Evolutionary conservation across 345 rosid genomes (phyloP).

Genomic region (Bruguiera gymnorhiza): DNA sequence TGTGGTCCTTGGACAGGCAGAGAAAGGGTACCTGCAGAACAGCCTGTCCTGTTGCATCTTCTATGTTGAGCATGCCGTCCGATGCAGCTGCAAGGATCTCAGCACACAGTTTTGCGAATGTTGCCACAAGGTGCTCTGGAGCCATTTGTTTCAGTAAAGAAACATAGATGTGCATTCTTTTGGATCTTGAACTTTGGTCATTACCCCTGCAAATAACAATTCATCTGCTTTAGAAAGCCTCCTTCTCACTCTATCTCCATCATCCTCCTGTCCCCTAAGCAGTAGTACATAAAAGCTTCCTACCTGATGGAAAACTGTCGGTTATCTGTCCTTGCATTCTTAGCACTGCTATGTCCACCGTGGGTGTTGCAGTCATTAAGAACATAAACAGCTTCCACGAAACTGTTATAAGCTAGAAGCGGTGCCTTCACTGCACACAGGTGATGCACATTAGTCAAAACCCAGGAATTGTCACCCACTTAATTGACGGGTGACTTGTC

Average conservation of each 20-base stretch:
- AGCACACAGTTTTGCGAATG: constrained; percentile 92
- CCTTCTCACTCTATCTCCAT: not conserved
- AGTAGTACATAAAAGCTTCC: not conserved
- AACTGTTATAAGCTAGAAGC: constrained; percentile 94
- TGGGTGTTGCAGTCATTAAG: constrained; percentile 75
- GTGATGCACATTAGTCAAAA: constrained; percentile 16
- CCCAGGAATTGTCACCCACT: constrained; percentile 9
- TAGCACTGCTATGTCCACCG: constrained; percentile 51
- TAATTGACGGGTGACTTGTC: constrained; percentile 2
- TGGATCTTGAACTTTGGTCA: constrained; percentile 68
- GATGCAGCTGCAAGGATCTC: constrained; percentile 95
- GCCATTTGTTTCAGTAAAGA: constrained; percentile 94
- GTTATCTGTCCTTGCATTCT: constrained; percentile 50
- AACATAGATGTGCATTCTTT: constrained; percentile 76
- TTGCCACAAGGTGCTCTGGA: constrained; percentile 89
- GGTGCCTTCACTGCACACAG: constrained; percentile 75
- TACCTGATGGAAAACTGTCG: constrained; percentile 70
- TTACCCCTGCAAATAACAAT: constrained; percentile 56
- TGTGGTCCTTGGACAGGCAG: not conserved
- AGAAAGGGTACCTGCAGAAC: constrained; percentile 67
- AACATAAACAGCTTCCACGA: constrained; percentile 86
- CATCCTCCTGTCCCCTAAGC: not conserved
- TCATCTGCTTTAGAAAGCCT: not conserved
- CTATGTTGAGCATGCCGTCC: constrained; percentile 75
- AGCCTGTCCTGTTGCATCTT: constrained; percentile 68